Evolutionary conservation across 257 asterid genomes (phyloP).

Genomic region (Plantago ovata): DNA sequence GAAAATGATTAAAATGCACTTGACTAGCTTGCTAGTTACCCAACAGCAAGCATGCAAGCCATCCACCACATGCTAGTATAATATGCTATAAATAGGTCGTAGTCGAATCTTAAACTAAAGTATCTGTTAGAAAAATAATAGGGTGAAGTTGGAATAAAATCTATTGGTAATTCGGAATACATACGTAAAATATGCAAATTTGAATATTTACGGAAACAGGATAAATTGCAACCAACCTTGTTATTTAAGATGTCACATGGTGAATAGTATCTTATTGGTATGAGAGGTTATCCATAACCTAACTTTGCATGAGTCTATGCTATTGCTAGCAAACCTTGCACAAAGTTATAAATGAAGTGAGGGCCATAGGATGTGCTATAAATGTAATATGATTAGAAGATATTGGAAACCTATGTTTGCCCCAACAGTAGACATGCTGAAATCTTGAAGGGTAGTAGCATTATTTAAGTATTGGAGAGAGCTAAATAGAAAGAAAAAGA

Average conservation of each 20-base stretch:
- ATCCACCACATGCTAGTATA: not conserved
- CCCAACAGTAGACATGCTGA: not conserved
- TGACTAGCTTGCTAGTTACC: not conserved
- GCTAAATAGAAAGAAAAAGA: not conserved
- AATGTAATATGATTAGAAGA: constrained; percentile 4
- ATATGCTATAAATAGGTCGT: not conserved
- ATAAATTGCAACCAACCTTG: not conserved
- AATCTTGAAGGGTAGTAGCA: constrained; percentile 11
- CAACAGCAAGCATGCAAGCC: not conserved
- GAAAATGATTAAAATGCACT: constrained; percentile 12
- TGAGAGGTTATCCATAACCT: not conserved
- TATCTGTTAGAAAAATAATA: not conserved
- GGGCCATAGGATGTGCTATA: not conserved
- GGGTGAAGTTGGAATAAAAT: not conserved
- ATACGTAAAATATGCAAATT: too few relatives aligned
- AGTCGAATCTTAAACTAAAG: not conserved
- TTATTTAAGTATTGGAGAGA: not conserved
- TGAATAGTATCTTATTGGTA: not conserved
- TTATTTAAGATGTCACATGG: not conserved
- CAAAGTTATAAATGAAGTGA: not conserved
- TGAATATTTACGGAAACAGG: not conserved
- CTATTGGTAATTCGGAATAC: too few relatives aligned
- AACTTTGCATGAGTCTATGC: not conserved
- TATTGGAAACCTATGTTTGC: constrained; percentile 9
- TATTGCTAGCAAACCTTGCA: not conserved